A percentile compares a stretch with the other conserved stretches of the same genome.
These are phyloP conservation scores for Fusarium continuum DNA, from an alignment of 2,329 filamentous ascomycete genomes.

Conservation along the genomic window DNA sequence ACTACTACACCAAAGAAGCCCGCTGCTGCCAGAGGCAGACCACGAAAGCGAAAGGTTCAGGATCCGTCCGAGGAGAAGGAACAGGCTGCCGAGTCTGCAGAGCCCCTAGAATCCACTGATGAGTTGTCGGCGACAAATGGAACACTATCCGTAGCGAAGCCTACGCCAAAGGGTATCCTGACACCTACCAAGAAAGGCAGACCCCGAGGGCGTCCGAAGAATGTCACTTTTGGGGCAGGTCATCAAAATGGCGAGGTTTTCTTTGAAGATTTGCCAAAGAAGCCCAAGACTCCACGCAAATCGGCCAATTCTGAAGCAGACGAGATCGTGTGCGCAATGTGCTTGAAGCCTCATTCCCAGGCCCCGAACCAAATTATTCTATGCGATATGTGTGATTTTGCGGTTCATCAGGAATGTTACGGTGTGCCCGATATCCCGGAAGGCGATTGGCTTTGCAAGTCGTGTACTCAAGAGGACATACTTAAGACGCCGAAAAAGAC, in stretches of 20 bases:
- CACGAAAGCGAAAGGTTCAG: slow-evolving; percentile 37
- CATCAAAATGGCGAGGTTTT: slow-evolving; percentile 55
- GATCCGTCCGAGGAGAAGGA: slow-evolving; percentile 12
- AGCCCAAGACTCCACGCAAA: slow-evolving; percentile 44
- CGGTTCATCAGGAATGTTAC: slow-evolving; percentile 70
- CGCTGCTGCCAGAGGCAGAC: slow-evolving; percentile 27
- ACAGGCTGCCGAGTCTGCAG: slow-evolving; percentile 1
- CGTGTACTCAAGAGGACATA: slow-evolving; percentile 61
- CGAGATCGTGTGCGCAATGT: slow-evolving; percentile 67
- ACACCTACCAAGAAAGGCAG: slow-evolving; percentile 61
- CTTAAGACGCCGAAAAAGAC: slow-evolving; percentile 45
- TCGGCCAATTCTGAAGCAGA: slow-evolving; percentile 52
- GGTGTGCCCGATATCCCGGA: slow-evolving; percentile 65
- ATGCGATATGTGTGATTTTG: slow-evolving; percentile 71
- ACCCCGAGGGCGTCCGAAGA: slow-evolving; percentile 57
- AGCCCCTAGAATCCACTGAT: slow-evolving; percentile 14
- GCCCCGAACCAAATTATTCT: slow-evolving; percentile 70
- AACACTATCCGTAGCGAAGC: slow-evolving; percentile 27
- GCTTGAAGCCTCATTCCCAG: slow-evolving; percentile 64
- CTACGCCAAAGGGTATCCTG: slow-evolving; percentile 63
- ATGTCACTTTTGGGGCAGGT: slow-evolving; percentile 59
- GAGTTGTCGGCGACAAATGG: slow-evolving; percentile 27
- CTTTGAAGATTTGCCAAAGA: slow-evolving; percentile 62
- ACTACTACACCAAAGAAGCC: slow-evolving; percentile 36
- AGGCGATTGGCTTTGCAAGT: slow-evolving; percentile 70